Evolutionary conservation across 176 grass and related monocot species (phyloP).

Genomic region (Dactylis glomerata): DNA sequence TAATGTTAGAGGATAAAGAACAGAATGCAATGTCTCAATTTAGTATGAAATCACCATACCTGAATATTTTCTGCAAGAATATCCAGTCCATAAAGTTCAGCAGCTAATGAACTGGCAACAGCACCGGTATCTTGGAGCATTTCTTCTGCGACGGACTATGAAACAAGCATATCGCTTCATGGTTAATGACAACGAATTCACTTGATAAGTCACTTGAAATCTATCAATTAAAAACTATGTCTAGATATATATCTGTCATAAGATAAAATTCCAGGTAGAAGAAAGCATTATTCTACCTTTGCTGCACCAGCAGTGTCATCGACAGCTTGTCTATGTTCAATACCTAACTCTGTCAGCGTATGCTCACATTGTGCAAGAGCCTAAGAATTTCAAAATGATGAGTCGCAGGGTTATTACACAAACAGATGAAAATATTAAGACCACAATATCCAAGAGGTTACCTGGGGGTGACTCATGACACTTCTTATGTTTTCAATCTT

Average conservation of each 20-base stretch:
- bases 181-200: neutral
- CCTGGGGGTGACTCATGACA: slow-evolving; percentile 90
- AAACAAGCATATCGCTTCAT: slow-evolving; percentile 8
- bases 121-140: slow-evolving; percentile 69
- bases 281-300: slow-evolving; percentile 52
- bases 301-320: slow-evolving; percentile 91
- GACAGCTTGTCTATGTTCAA: slow-evolving; percentile 87
- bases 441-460: slow-evolving; percentile 25
- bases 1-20: slow-evolving; percentile 25
- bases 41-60: slow-evolving; percentile 35
- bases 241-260: neutral
- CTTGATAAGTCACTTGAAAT: slow-evolving; percentile 1
- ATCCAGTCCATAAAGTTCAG: slow-evolving; percentile 86
- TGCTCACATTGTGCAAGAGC: slow-evolving; percentile 94
- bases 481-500: slow-evolving; percentile 61
- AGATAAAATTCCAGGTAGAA: slow-evolving; percentile 4
- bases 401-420: neutral
- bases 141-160: slow-evolving; percentile 62
- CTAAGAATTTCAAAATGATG: slow-evolving; percentile 41
- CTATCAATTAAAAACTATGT: neutral
- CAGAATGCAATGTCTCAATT: neutral
- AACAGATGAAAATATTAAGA: neutral
- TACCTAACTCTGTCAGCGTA: slow-evolving; percentile 66
- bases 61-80: slow-evolving; percentile 95
- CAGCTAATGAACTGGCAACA: slow-evolving; percentile 79